These are phyloP conservation scores for Fusarium nanum DNA, from an alignment of 2,329 filamentous ascomycete species.

Conservation along the genomic window DNA sequence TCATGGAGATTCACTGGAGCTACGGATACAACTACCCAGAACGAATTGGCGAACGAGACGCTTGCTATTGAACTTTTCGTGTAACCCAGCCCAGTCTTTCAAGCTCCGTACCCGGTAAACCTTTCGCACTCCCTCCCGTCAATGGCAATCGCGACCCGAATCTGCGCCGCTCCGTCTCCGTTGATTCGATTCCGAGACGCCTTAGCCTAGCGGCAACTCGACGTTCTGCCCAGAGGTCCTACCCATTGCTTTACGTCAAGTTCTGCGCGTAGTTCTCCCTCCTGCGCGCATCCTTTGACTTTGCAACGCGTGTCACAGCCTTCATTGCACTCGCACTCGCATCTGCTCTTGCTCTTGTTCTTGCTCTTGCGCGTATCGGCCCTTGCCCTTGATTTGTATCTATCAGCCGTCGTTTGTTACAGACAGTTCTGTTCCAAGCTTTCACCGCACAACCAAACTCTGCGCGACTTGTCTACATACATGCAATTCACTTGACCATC, in stretches of 20 bases:
- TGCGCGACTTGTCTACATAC: constrained; percentile 38
- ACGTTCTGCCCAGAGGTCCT: constrained; percentile 22
- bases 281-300: constrained; percentile 37
- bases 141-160: constrained; percentile 31
- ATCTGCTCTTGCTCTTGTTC: constrained; percentile 10
- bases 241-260: constrained; percentile 25
- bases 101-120: constrained; percentile 40
- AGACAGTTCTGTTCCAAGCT: constrained; percentile 23
- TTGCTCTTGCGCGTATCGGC: constrained; percentile 33
- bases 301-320: constrained; percentile 35
- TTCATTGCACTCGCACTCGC: background rate
- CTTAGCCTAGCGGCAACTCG: constrained; percentile 27
- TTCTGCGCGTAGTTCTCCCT: constrained; percentile 34
- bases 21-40: background rate
- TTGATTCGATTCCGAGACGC: constrained; percentile 37
- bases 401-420: constrained; percentile 25
- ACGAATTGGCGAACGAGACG: constrained; percentile 47
- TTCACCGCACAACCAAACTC: constrained; percentile 13
- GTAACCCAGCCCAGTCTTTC: constrained; percentile 41
- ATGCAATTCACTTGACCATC: constrained; percentile 25
- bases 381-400: constrained; percentile 32
- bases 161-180: constrained; percentile 44
- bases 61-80: constrained; percentile 38
- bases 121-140: constrained; percentile 33
- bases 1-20: constrained; percentile 14